Evolutionary conservation across 495 filamentous ascomycete genomes (phyloP).

Genomic region (Trypethelium eluteriae): DNA sequence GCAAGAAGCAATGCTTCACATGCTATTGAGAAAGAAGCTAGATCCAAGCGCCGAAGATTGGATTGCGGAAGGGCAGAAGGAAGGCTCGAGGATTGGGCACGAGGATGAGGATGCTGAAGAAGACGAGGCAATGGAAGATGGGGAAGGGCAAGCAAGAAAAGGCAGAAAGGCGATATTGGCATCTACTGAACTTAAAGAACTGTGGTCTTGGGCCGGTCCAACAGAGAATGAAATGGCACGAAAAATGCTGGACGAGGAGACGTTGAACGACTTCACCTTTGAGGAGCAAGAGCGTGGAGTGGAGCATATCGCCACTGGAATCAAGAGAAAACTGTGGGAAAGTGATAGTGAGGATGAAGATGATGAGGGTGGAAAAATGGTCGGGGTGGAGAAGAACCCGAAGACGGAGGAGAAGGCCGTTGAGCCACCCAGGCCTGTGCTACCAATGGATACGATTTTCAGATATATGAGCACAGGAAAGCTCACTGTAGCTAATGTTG

Average conservation of each 20-base stretch:
- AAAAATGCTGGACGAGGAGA: constrained; percentile 32
- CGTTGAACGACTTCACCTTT: constrained; percentile 52
- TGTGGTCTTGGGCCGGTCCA: constrained; percentile 32
- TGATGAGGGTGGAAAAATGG: constrained; percentile 21
- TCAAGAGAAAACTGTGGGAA: constrained; percentile 36
- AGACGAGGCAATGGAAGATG: constrained; percentile 14
- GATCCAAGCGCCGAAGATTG: constrained; percentile 66
- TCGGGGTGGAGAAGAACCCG: background rate
- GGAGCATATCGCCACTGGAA: constrained; percentile 63
- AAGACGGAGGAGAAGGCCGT: constrained; percentile 6
- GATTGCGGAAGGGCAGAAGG: constrained; percentile 54
- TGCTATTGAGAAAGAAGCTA: constrained; percentile 71
- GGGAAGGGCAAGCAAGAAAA: constrained; percentile 15
- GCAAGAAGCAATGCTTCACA: constrained; percentile 53
- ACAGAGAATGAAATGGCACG: constrained; percentile 39
- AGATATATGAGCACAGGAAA: constrained; percentile 20
- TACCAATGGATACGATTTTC: constrained; percentile 15
- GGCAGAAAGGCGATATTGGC: constrained; percentile 26
- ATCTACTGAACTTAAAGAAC: constrained; percentile 16
- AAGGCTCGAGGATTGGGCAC: background rate
- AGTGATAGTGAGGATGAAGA: constrained; percentile 23
- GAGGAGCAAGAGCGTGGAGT: constrained; percentile 60
- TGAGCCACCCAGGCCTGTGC: constrained; percentile 9
- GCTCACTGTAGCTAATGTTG: background rate
- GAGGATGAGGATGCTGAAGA: constrained; percentile 9